These are phyloP conservation scores for Aspergillus spinulosporus DNA, from an alignment of 2,329 filamentous ascomycete genomes.

Conservation along the genomic window DNA sequence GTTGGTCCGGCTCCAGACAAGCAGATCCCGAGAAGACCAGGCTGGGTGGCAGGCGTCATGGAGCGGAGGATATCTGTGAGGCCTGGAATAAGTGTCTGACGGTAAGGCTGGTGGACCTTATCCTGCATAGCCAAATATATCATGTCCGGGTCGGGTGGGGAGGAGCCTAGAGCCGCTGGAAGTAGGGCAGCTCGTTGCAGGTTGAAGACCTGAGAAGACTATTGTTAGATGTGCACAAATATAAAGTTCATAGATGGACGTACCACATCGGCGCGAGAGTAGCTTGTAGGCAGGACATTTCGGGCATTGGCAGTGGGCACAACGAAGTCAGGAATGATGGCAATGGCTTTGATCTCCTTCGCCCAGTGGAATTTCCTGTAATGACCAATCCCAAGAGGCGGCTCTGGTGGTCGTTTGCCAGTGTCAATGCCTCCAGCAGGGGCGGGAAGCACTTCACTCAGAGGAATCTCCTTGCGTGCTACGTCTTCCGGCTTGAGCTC, in stretches of 20 bases:
- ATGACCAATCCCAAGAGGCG: constrained; percentile 89
- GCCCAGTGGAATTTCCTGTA: constrained; percentile 96
- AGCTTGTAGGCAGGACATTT: constrained; percentile 76
- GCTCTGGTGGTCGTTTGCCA: constrained; percentile 78
- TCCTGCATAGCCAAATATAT: constrained; percentile 99
- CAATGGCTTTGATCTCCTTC: constrained; percentile 91
- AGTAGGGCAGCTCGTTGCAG: constrained; percentile 89
- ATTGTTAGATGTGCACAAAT: constrained; percentile 28
- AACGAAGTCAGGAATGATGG: constrained; percentile 94
- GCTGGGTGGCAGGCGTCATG: constrained; percentile 83
- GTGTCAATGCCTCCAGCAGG: constrained; percentile 91
- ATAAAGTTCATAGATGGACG: constrained; percentile 33
- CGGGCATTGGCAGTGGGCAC: constrained; percentile 92
- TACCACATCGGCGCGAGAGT: constrained; percentile 80
- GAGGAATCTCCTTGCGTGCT: constrained; percentile 86
- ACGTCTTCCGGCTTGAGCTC: constrained; percentile 86
- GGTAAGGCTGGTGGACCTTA: constrained; percentile 95
- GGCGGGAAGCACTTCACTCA: constrained; percentile 87
- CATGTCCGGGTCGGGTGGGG: constrained; percentile 85
- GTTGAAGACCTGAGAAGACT: constrained; percentile 67
- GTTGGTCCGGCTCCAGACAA: constrained; percentile 93
- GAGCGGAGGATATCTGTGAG: constrained; percentile 86
- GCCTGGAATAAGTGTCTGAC: constrained; percentile 86
- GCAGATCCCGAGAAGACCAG: constrained; percentile 89
- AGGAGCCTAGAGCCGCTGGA: constrained; percentile 83